phyloP scores from a whole-genome alignment of 371 early-diverging fungal species.

The Phascolomyces articulosus region DNA sequence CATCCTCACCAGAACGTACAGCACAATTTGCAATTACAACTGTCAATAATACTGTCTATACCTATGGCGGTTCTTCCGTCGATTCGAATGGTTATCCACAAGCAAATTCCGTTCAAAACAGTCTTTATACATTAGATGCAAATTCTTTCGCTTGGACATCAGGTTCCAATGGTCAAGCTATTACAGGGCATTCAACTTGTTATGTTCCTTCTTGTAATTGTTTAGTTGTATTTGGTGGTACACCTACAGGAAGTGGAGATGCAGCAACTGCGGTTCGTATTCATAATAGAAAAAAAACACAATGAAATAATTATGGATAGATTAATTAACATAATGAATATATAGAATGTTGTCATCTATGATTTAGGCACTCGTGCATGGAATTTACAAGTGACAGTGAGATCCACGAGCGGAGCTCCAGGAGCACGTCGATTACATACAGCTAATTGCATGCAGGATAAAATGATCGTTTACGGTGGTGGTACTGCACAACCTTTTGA shows the following conservation, averaged over 20 bases:
- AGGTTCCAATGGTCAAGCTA: constrained; percentile 43
- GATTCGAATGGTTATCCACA: constrained; percentile 34
- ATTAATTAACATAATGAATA: background rate
- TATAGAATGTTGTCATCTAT: constrained; percentile 26
- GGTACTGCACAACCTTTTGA: constrained; percentile 45
- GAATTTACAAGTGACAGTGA: constrained; percentile 37
- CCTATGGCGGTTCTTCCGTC: constrained; percentile 46
- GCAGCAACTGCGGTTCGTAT: constrained; percentile 35
- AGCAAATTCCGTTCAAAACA: constrained; percentile 39
- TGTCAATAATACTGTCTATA: constrained; percentile 45
- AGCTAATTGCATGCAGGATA: constrained; percentile 42
- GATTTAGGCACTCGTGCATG: constrained; percentile 32
- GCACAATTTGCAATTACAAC: constrained; percentile 32
- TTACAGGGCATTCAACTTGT: constrained; percentile 49
- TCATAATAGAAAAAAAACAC: background rate
- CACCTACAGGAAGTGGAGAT: constrained; percentile 41
- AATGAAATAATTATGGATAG: background rate
- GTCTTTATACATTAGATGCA: constrained; percentile 36
- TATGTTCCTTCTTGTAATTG: constrained; percentile 43
- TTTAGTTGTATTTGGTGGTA: constrained; percentile 53
- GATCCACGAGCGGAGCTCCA: constrained; percentile 24
- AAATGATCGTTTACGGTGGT: constrained; percentile 51
- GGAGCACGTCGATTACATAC: constrained; percentile 48
- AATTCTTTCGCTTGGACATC: constrained; percentile 43
- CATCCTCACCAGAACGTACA: constrained; percentile 18